phyloP scores from a whole-genome alignment of 192 early-diverging fungal genomes.

The Dissophora ornata region DNA sequence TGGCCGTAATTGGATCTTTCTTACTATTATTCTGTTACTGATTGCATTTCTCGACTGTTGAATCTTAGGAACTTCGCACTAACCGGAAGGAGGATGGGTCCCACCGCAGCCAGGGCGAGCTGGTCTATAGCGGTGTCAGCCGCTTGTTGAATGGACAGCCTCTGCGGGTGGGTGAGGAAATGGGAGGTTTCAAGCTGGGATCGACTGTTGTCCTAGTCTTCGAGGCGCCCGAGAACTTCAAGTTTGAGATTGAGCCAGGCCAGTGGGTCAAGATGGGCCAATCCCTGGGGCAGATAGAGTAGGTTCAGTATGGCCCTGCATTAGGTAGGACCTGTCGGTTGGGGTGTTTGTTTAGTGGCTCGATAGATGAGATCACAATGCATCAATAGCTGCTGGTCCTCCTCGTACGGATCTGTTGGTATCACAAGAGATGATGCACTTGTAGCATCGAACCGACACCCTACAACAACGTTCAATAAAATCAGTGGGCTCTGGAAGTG shows the following conservation, averaged over 20 bases:
- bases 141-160: slow-evolving; percentile 72
- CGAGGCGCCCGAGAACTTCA: slow-evolving; percentile 89
- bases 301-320: no score
- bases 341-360: no score
- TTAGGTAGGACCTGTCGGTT: no score
- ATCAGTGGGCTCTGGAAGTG: no score
- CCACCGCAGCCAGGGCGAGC: slow-evolving; percentile 82
- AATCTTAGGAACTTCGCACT: slow-evolving; percentile 67
- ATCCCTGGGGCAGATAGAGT: slow-evolving; percentile 68
- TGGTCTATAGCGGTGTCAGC: slow-evolving; percentile 72
- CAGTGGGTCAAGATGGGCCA: slow-evolving; percentile 88
- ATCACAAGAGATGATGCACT: no score
- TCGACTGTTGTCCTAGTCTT: slow-evolving; percentile 97
- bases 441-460: no score
- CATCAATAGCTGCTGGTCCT: no score
- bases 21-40: neutral
- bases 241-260: slow-evolving; percentile 76
- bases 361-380: no score
- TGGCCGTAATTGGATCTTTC: neutral
- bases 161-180: slow-evolving; percentile 83
- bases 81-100: slow-evolving; percentile 69
- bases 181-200: slow-evolving; percentile 96
- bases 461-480: no score
- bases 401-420: no score
- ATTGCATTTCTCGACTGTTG: neutral